These are phyloP conservation scores for Fraxinus excelsior DNA, from an alignment of 257 asterid species.

Conservation along the genomic window DNA sequence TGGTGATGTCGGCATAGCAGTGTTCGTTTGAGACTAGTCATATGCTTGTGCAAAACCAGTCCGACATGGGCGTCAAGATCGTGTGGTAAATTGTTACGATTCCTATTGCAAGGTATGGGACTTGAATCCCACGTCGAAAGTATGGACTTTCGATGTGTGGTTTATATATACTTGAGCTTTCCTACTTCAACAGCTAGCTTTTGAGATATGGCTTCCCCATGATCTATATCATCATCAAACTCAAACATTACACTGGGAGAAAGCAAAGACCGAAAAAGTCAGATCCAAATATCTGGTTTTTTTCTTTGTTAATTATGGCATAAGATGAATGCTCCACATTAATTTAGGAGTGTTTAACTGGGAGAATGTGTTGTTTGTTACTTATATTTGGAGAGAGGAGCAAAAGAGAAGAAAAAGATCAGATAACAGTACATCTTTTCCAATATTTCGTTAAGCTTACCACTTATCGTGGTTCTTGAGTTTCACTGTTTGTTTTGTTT, in stretches of 20 bases:
- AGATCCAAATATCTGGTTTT: background rate
- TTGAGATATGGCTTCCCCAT: no score
- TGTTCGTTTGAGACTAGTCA: no score
- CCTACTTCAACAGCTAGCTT: no score
- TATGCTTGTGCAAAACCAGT: no score
- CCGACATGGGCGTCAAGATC: no score
- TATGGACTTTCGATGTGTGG: no score
- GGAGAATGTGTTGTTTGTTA: background rate
- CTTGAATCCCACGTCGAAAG: no score
- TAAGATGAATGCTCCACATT: background rate
- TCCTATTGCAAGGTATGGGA: no score
- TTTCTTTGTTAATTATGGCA: background rate
- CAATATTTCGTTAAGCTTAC: background rate
- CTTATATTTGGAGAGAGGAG: background rate
- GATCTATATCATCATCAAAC: background rate
- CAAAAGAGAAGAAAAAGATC: background rate
- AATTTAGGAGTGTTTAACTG: background rate
- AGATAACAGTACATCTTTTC: background rate
- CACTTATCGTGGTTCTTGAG: background rate
- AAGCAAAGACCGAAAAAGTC: background rate
- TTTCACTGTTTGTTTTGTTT: background rate
- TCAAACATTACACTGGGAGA: background rate
- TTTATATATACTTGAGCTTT: no score
- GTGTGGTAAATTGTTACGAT: no score
- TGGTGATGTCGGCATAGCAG: no score